Percentiles rank a stretch among this genome's conserved stretches.
These are phyloP conservation scores for Nemania abortiva DNA, from an alignment of 2,329 filamentous ascomycete species.

Conservation along the genomic window DNA sequence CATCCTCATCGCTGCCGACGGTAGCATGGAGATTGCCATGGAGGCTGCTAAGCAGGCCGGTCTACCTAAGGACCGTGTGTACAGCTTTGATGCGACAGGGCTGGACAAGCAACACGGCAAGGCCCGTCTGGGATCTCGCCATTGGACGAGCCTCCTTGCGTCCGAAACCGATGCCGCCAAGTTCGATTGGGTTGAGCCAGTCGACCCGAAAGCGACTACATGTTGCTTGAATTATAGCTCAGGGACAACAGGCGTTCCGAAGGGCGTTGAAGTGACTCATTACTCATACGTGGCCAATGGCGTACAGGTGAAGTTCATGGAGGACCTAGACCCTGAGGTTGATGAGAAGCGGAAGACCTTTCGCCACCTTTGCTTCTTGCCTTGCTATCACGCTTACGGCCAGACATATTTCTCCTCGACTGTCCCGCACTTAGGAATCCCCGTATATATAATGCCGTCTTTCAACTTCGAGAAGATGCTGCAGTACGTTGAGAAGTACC, in stretches of 20 bases:
- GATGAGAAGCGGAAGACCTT: slow-evolving; percentile 55
- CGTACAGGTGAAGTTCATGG: slow-evolving; percentile 66
- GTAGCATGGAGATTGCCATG: slow-evolving; percentile 70
- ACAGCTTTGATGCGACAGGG: slow-evolving; percentile 71
- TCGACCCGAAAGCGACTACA: slow-evolving; percentile 63
- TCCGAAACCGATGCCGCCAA: slow-evolving; percentile 58
- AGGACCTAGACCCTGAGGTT: slow-evolving; percentile 61
- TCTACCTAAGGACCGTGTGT: slow-evolving; percentile 68
- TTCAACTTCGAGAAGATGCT: slow-evolving; percentile 83
- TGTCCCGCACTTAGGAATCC: slow-evolving; percentile 66
- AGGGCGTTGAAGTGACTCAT: slow-evolving; percentile 87
- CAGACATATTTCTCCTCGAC: slow-evolving; percentile 78
- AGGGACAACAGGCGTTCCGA: slow-evolving; percentile 84
- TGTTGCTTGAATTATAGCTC: slow-evolving; percentile 84
- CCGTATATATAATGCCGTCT: slow-evolving; percentile 81
- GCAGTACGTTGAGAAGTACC: slow-evolving; percentile 73
- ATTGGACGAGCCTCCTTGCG: slow-evolving; percentile 50
- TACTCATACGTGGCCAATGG: slow-evolving; percentile 80
- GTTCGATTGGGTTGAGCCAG: slow-evolving; percentile 73
- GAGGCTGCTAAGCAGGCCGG: slow-evolving; percentile 72
- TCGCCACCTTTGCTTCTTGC: slow-evolving; percentile 74
- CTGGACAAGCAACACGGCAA: slow-evolving; percentile 49
- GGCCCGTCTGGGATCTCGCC: slow-evolving; percentile 45
- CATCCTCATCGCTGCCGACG: slow-evolving; percentile 74
- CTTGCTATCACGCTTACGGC: slow-evolving; percentile 80